These are phyloP conservation scores for Echria macrotheca DNA, from an alignment of 495 filamentous ascomycete genomes.

Conservation along the genomic window DNA sequence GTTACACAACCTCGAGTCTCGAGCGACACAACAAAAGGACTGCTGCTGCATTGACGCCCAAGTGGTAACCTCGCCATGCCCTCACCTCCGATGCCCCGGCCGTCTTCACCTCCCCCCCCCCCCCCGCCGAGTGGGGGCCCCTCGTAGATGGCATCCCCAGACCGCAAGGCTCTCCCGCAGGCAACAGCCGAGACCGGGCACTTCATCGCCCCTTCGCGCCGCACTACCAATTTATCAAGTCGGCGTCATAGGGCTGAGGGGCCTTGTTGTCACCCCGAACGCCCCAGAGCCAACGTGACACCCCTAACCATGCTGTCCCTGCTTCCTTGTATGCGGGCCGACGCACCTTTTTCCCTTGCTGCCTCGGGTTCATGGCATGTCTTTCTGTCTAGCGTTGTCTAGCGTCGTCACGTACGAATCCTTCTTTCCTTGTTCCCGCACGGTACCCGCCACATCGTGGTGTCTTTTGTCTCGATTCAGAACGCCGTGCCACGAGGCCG, in stretches of 20 bases:
- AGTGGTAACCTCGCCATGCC: background rate
- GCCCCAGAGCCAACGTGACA: background rate
- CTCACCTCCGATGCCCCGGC: background rate
- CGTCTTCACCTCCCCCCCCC: background rate
- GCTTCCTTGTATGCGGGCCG: background rate
- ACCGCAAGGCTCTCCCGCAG: background rate
- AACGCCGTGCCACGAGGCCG: no score
- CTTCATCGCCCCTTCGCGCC: background rate
- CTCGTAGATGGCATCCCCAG: background rate
- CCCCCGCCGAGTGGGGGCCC: background rate
- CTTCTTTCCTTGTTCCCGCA: no score
- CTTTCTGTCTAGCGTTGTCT: no score
- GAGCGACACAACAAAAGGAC: background rate
- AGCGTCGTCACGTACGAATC: no score
- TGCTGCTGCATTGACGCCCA: conserved; percentile 1
- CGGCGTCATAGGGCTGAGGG: conserved; percentile 4
- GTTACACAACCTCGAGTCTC: no score
- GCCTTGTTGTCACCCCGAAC: background rate
- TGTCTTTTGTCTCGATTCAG: no score
- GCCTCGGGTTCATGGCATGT: no score
- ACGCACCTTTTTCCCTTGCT: no score
- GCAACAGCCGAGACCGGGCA: background rate
- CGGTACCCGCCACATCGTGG: no score
- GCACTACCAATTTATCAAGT: background rate
- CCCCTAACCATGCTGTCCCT: background rate